Conservation (phyloP, 2,329 filamentous ascomycete genomes). For the Colletotrichum tropicicola region DNA sequence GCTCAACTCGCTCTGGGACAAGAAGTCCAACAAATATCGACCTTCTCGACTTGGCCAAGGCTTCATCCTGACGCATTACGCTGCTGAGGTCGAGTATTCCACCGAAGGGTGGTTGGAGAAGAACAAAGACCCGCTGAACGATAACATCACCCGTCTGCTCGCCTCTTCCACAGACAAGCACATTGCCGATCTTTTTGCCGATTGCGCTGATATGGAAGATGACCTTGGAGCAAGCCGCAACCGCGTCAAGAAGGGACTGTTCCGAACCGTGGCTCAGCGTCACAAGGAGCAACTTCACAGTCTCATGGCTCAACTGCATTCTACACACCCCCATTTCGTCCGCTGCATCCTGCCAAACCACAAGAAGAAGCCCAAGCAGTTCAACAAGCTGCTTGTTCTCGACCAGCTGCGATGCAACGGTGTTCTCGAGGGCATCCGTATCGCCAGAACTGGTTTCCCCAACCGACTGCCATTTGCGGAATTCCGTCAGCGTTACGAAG, state of each 20-base stretch:
- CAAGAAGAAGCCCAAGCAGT: constrained; percentile 94
- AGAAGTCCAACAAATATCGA: constrained; percentile 93
- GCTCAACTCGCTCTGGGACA: constrained; percentile 95
- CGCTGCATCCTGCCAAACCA: constrained; percentile 98
- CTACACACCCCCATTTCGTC: constrained; percentile 97
- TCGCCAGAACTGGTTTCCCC: constrained; percentile 95
- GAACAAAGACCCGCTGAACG: constrained; percentile 98
- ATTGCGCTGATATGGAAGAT: constrained; percentile 86
- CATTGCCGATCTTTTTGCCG: constrained; percentile 83
- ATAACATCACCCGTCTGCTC: constrained; percentile 92
- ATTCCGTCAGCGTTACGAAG: constrained; percentile 95
- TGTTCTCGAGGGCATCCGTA: constrained; percentile 98
- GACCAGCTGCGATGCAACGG: constrained; percentile 98
- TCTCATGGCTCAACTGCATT: constrained; percentile 92
- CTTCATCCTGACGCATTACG: constrained; percentile 96
- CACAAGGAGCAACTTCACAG: constrained; percentile 99
- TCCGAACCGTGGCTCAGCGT: constrained; percentile 93
- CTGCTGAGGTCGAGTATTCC: constrained; percentile 96
- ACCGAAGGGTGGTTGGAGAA: constrained; percentile 97
- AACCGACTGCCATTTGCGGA: constrained; percentile 92
- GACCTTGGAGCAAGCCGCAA: constrained; percentile 73
- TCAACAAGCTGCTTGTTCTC: constrained; percentile 89
- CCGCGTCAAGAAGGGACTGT: constrained; percentile 95
- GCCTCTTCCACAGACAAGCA: constrained; percentile 85
- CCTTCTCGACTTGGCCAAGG: constrained; percentile 88